Percentiles rank a stretch among this genome's conserved stretches.
phyloP scores from a whole-genome alignment of 805 yeast genomes.

The Candida montana region DNA sequence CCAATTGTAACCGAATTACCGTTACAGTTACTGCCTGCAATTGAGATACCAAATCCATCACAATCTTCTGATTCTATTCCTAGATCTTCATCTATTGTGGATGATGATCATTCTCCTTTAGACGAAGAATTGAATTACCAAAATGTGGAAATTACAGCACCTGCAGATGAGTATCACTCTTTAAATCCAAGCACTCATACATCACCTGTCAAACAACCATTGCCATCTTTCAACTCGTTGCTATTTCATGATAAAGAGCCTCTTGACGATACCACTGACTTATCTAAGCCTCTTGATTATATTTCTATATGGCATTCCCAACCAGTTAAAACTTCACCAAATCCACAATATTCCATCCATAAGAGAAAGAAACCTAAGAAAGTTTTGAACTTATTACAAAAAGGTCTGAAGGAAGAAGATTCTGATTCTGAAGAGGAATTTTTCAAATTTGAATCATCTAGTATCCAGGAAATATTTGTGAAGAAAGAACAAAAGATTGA shows the following conservation, averaged over 20 bases:
- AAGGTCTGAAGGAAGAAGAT: constrained; percentile 12
- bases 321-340: constrained; percentile 24
- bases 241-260: constrained; percentile 23
- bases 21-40: neutral
- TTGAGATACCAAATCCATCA: neutral
- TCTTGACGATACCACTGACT: constrained; percentile 1
- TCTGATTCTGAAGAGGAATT: constrained; percentile 10
- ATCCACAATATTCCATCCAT: constrained; percentile 19
- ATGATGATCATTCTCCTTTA: neutral
- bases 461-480: constrained; percentile 4
- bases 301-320: constrained; percentile 26
- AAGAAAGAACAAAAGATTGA: constrained; percentile 8
- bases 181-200: constrained; percentile 8
- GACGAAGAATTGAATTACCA: constrained; percentile 2
- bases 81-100: neutral
- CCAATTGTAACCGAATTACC: no score
- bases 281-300: constrained; percentile 19
- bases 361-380: constrained; percentile 18
- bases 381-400: constrained; percentile 18
- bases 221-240: constrained; percentile 21
- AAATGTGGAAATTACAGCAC: neutral
- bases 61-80: neutral
- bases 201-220: constrained; percentile 4
- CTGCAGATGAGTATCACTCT: constrained; percentile 7
- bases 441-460: neutral